Percentiles rank a stretch among this genome's conserved stretches.
phyloP scores from a whole-genome alignment of 1,284 basidiomycete genomes.

The Pseudozyma sp. region DNA sequence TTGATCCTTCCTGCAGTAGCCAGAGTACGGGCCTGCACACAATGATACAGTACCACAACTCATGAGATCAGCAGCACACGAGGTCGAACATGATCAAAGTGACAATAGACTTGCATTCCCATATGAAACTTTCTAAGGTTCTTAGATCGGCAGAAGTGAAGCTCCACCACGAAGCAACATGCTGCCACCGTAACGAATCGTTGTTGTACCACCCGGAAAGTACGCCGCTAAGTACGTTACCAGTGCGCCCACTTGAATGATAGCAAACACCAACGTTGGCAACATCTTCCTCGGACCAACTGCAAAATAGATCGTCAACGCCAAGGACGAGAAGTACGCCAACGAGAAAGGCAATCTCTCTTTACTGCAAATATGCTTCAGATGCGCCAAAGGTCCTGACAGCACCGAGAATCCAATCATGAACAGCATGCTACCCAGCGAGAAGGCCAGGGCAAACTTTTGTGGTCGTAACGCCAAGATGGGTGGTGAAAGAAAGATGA shows the following conservation, averaged over 20 bases:
- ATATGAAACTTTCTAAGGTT: background rate
- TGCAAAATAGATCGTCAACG: constrained; percentile 67
- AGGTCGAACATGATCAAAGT: background rate
- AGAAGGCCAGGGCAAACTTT: constrained; percentile 67
- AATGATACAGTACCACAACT: too few species aligned
- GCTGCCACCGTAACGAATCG: constrained; percentile 63
- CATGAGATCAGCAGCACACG: too few species aligned
- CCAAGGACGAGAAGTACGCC: constrained; percentile 63
- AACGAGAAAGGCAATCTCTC: constrained; percentile 75
- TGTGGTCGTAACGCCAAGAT: constrained; percentile 71
- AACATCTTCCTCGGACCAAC: constrained; percentile 63
- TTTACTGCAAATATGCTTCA: constrained; percentile 67
- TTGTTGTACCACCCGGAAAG: constrained; percentile 66
- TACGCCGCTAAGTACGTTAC: constrained; percentile 65
- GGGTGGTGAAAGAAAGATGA: constrained; percentile 84
- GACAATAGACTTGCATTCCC: background rate
- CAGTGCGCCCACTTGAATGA: constrained; percentile 62
- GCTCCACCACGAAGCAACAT: constrained; percentile 61
- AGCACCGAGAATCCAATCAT: constrained; percentile 66
- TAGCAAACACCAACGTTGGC: constrained; percentile 58
- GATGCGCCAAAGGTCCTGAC: constrained; percentile 64
- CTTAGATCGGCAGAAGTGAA: constrained; percentile 60
- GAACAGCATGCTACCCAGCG: constrained; percentile 64
- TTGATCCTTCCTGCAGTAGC: too few species aligned
- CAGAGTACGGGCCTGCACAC: too few species aligned